Base-by-base conservation (phyloP, 2,329 filamentous ascomycete genomes). In the Aspergillus candidus region DNA sequence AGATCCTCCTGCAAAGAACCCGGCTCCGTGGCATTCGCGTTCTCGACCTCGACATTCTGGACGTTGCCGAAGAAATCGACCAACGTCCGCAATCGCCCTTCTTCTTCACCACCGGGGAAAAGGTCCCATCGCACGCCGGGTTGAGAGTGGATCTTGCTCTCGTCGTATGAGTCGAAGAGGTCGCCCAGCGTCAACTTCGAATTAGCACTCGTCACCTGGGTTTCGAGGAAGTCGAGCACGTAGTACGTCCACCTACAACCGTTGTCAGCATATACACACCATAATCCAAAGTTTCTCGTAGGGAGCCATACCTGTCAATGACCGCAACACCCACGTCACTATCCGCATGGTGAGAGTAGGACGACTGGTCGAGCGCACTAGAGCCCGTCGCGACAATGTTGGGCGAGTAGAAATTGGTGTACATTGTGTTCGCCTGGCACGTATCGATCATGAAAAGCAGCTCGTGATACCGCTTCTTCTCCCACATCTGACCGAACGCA, bases 391-490 rank as follows among this genome's bases (percentile, higher is more conserved):
- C 93, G 59, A 98, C 89, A 59, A 98, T 96, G 61, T 97, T 97
- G 38, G 91, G 91, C 4, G 89, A 94, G 74, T 98, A 98, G 61
- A 98, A 88, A 58, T 95, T 91, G 63, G 84, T 91, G 72, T 95
- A 98, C 89, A 98, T 96, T 29, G 93, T 98, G 67, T 98, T 98
- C 43, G 93, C 93, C 72, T 98, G 93, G 72, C 93, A 98, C 0
- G 93, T 98, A 67, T 98, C 93, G 69, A 98, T 98, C 93, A 98
- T 98, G 75, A 98, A 98, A 46, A 98, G 80, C 56, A 98, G 83
- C 69, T 98, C 93, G 66, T 97, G 88, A 69, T 97, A 98, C 74
- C 93, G 84, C 73, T 94, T 94, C 81, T 98, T 98, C 77, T 98
- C 93, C 87, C 90, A 96, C 93, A 98, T 98, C 74, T 98, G 91